Conservation (phyloP, 495 filamentous ascomycete genomes). For the Penicillium canescens region DNA sequence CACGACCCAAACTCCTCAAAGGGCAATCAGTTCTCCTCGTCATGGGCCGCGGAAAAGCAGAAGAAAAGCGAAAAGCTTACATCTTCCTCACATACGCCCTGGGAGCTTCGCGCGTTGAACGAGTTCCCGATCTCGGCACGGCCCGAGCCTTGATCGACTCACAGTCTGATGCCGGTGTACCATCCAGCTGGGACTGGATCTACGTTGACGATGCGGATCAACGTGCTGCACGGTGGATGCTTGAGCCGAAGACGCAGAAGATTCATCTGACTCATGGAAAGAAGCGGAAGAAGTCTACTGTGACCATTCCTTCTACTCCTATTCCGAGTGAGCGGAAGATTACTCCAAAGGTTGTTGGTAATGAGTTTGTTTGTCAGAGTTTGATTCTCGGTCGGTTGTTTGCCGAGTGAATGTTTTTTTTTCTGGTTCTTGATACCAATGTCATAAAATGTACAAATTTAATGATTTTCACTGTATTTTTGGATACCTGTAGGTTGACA, state of each 20-base stretch:
- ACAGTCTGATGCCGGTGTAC: slow-evolving; percentile 35
- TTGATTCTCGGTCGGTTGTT: slow-evolving; percentile 81
- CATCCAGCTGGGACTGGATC: slow-evolving; percentile 70
- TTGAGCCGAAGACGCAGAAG: slow-evolving; percentile 20
- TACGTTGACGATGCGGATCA: slow-evolving; percentile 70
- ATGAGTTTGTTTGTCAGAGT: slow-evolving; percentile 91
- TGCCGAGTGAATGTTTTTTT: slow-evolving; percentile 49
- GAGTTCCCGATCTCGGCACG: slow-evolving; percentile 63
- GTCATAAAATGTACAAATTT: slow-evolving; percentile 8
- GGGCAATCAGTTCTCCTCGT: slow-evolving; percentile 74
- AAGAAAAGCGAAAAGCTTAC: slow-evolving; percentile 62
- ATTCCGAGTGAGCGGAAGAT: background rate
- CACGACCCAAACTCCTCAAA: slow-evolving; percentile 61
- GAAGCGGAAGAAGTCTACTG: slow-evolving; percentile 52
- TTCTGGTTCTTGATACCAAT: slow-evolving; percentile 26
- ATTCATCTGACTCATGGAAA: slow-evolving; percentile 20
- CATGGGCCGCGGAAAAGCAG: slow-evolving; percentile 64
- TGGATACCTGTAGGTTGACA: no score
- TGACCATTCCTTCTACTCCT: slow-evolving; percentile 45
- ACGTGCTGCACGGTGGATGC: slow-evolving; percentile 45
- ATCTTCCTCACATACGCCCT: slow-evolving; percentile 77
- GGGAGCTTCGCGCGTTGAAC: slow-evolving; percentile 65
- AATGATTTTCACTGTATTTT: background rate
- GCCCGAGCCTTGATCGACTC: slow-evolving; percentile 54
- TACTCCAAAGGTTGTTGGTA: slow-evolving; percentile 63